Percentiles rank a stretch among this genome's conserved stretches.
phyloP scores from a whole-genome alignment of 331 rosid species.

The Dryas integrifolia region DNA sequence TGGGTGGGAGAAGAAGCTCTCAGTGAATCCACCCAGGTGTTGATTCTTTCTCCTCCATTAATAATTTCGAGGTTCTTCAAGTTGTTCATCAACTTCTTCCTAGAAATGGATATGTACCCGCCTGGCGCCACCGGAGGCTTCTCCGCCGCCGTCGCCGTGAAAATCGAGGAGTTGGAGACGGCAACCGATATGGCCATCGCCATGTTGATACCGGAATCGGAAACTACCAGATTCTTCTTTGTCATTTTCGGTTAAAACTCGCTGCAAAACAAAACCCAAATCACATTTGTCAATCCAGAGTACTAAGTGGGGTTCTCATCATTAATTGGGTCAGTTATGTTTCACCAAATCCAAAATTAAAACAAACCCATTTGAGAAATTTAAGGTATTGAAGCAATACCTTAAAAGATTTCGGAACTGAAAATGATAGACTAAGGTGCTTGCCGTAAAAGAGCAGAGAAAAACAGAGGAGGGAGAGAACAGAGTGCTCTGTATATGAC shows the following conservation, averaged over 20 bases:
- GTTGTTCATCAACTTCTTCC: slow-evolving; percentile 39
- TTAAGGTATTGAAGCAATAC: slow-evolving; percentile 3
- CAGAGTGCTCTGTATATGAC: slow-evolving; percentile 21
- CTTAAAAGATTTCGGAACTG: slow-evolving; percentile 3
- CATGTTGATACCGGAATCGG: slow-evolving; percentile 39
- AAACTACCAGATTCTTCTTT: slow-evolving; percentile 59
- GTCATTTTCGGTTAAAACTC: slow-evolving; percentile 49
- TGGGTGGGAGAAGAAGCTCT: slow-evolving; percentile 88
- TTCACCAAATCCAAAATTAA: neutral
- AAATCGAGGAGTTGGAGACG: slow-evolving; percentile 36
- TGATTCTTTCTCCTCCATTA: slow-evolving; percentile 59
- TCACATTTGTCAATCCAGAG: slow-evolving; percentile 2
- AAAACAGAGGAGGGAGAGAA: slow-evolving; percentile 15
- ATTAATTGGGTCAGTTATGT: no score
- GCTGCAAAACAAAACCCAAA: slow-evolving; percentile 12
- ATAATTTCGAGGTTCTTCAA: slow-evolving; percentile 58
- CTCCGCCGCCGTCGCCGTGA: slow-evolving; percentile 36
- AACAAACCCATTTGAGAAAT: neutral
- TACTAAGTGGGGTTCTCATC: neutral
- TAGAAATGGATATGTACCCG: slow-evolving; percentile 58
- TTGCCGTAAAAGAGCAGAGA: neutral
- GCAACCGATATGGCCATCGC: slow-evolving; percentile 35
- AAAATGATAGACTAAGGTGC: neutral
- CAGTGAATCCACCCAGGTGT: slow-evolving; percentile 85
- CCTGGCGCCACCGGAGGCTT: slow-evolving; percentile 47